A percentile compares a stretch with the other conserved stretches of the same genome.
These are phyloP conservation scores for Syzygium aqueum DNA, from an alignment of 345 rosid genomes.

Conservation along the genomic window DNA sequence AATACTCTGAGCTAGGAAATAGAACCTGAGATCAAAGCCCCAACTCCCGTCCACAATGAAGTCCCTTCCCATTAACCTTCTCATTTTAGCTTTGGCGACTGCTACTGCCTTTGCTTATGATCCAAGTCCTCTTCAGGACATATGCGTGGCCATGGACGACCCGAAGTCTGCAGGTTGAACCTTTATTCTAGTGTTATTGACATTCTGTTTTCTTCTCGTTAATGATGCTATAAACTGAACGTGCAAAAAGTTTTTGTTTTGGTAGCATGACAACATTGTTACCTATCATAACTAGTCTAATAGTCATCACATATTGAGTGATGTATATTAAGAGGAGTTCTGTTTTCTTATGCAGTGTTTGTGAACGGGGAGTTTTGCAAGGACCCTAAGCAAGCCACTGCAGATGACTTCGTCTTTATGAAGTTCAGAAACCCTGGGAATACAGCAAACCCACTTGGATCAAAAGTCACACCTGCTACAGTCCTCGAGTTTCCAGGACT, in stretches of 20 bases:
- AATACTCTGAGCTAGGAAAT: background rate
- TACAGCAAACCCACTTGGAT: conserved; percentile 12
- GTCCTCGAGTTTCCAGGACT: conserved; percentile 11
- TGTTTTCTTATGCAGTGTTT: conserved; percentile 10
- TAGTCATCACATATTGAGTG: background rate
- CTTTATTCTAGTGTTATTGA: background rate
- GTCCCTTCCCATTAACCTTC: background rate
- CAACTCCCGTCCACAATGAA: background rate
- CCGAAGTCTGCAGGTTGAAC: background rate
- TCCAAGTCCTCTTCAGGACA: conserved; percentile 22
- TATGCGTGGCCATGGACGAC: conserved; percentile 14
- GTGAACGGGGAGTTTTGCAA: conserved; percentile 32
- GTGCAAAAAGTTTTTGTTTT: background rate
- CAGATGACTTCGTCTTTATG: conserved; percentile 16
- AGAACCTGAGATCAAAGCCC: background rate
- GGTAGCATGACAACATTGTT: background rate
- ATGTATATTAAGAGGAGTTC: background rate
- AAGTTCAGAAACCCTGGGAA: conserved; percentile 9
- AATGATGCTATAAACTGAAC: background rate
- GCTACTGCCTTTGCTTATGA: conserved; percentile 9
- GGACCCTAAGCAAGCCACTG: conserved; percentile 15
- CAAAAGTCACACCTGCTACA: conserved; percentile 4
- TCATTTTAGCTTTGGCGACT: conserved; percentile 4
- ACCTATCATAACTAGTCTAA: background rate
- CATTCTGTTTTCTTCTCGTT: background rate